These are phyloP conservation scores for Rubus parviflorus DNA, from an alignment of 306 rosid genomes.

Conservation along the genomic window DNA sequence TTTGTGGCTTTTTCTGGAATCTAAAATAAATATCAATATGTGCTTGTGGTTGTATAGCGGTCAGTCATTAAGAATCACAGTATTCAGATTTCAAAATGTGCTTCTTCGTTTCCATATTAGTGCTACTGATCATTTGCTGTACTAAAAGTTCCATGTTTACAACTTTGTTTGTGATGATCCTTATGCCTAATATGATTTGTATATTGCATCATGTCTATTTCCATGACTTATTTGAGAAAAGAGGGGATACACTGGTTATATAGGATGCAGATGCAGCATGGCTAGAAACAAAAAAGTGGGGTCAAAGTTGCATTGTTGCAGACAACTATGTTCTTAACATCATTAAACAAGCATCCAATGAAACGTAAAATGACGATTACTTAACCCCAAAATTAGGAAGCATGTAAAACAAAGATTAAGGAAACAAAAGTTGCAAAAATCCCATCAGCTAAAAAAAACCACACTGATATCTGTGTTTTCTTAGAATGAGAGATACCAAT, in stretches of 20 bases:
- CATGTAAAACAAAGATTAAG: not conserved
- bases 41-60: not conserved
- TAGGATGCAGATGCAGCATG: not conserved
- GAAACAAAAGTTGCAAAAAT: not conserved
- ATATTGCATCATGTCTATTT: conserved; percentile 4
- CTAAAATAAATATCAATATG: not conserved
- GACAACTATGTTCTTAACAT: not conserved
- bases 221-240: not conserved
- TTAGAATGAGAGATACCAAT: not conserved
- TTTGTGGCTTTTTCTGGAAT: not conserved
- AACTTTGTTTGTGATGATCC: not conserved
- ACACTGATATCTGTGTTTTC: not conserved
- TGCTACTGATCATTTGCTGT: not conserved
- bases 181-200: not conserved
- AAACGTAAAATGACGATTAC: not conserved
- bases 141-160: not conserved
- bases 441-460: not conserved
- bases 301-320: conserved; percentile 12
- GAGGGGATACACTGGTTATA: not conserved
- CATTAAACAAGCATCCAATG: not conserved
- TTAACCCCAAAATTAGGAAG: not conserved
- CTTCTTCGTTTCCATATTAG: not conserved
- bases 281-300: conserved; percentile 10
- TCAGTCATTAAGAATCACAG: not conserved
- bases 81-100: not conserved